Evolutionary conservation across 306 rosid genomes (phyloP), one percentile per base, ranked within the genome.

Genomic region (Glycine latifolia): DNA sequence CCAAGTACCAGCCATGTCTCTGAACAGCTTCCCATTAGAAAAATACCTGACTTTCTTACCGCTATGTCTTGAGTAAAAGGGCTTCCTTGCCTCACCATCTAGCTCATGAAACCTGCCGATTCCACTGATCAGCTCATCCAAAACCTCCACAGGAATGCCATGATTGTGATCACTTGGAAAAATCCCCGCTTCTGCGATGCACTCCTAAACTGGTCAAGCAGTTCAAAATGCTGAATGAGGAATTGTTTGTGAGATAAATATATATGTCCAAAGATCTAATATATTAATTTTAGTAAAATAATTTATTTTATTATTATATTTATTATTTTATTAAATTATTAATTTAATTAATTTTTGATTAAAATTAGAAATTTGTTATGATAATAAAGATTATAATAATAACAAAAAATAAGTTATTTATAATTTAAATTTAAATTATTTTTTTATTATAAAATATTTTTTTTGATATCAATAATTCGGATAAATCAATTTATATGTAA

Each of bases 81-180:
- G 52, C 20, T 80, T 84, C 79, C 74, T 86, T 31, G 35, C 81
- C 56, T 55, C 88, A 6, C 61, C 59, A 0, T 83, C 86, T 20
- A 83, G 90, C 68, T 87, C 89, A 26, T 83, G 85, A 81, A 89
- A 89, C 53, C 81, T 62, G 3, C 49, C 68, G 7, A 85, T 78
- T 31, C 89, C 92, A 6, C 54, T 44, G 3, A 62, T 83, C 76
- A 81, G 81, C 39, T 85, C 80, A 43, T 81, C 92, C 73, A 89
- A 15, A 71, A 85, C 78, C 37, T 63, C 49, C 10, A 8, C 33
- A 2, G 79, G 71, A 53, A 89, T 55, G 12, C 86, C 90, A 53
- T 89, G 89, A 58, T 89, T 85, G 26, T 85, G n/a, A n/a, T 75
- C 13, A 87, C 78, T 48, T 85, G 89, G 31, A 89, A 89, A 47